Conservation (phyloP, 345 rosid genomes). For the Pugionium cornutum region DNA sequence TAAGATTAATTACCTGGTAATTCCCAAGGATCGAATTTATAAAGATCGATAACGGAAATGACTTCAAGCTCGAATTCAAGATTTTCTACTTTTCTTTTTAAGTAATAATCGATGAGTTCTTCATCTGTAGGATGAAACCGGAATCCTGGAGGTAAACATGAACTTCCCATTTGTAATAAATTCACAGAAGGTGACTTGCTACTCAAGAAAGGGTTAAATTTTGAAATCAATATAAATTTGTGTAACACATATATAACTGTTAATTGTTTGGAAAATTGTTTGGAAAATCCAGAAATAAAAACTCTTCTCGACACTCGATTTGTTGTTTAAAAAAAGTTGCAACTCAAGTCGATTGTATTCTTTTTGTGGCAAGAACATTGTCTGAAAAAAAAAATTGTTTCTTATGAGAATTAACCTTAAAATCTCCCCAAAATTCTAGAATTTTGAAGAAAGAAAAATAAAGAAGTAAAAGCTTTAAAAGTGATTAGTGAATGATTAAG, state of each 20-base stretch:
- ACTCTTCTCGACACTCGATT: constrained; percentile 62
- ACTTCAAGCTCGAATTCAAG: constrained; percentile 69
- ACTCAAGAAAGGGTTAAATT: background rate
- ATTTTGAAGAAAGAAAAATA: background rate
- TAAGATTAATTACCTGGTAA: constrained; percentile 53
- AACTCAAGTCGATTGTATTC: constrained; percentile 64
- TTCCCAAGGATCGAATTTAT: constrained; percentile 79
- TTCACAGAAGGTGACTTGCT: constrained; percentile 2
- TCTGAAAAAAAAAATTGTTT: background rate
- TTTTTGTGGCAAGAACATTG: constrained; percentile 64
- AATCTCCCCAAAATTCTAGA: background rate
- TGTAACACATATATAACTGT: constrained; percentile 44
- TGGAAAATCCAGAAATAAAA: constrained; percentile 93
- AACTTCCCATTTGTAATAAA: constrained; percentile 56
- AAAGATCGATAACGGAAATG: constrained; percentile 67
- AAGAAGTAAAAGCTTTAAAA: background rate
- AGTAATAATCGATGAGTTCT: constrained; percentile 73
- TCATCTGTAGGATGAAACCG: constrained; percentile 82
- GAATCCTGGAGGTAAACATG: constrained; percentile 83
- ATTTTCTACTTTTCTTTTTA: constrained; percentile 62
- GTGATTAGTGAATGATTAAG: background rate
- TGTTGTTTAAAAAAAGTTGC: constrained; percentile 57
- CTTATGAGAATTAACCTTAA: no score
- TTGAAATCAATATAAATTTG: background rate
- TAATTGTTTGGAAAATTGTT: constrained; percentile 75